Evolutionary conservation across 805 yeast species (phyloP).

Genomic region (Candida vaughaniae): DNA sequence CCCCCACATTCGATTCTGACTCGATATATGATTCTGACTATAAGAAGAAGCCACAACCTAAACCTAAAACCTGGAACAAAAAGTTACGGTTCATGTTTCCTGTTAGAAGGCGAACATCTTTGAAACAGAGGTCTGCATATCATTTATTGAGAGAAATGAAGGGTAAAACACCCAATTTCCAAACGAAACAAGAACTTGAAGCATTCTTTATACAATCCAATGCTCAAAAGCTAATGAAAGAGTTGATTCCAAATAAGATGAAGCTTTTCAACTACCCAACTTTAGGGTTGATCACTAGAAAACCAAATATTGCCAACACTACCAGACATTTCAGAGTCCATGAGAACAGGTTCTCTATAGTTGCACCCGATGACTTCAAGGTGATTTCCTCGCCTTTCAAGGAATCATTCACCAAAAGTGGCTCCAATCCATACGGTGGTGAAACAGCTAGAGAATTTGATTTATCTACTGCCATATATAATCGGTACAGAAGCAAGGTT

Average conservation of each 20-base stretch:
- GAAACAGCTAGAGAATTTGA: constrained; percentile 7
- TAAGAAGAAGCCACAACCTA: constrained; percentile 3
- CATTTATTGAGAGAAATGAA: constrained; percentile 10
- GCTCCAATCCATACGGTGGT: background rate
- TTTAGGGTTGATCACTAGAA: constrained; percentile 11
- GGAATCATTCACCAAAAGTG: constrained; percentile 16
- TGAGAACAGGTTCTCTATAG: constrained; percentile 9
- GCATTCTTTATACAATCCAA: constrained; percentile 19
- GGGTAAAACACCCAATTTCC: constrained; percentile 19
- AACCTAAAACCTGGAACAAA: constrained; percentile 1
- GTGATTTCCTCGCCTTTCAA: constrained; percentile 17
- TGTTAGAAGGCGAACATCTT: constrained; percentile 33
- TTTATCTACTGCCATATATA: constrained; percentile 22
- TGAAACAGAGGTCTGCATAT: constrained; percentile 18
- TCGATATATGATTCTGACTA: constrained; percentile 9
- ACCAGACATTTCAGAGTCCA: constrained; percentile 10
- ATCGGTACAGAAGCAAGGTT: constrained; percentile 26
- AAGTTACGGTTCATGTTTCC: constrained; percentile 28
- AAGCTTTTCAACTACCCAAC: constrained; percentile 21
- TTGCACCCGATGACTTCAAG: constrained; percentile 5
- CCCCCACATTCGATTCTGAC: constrained; percentile 3
- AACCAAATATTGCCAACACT: constrained; percentile 15
- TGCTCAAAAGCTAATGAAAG: constrained; percentile 22
- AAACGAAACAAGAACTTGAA: constrained; percentile 18
- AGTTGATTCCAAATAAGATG: constrained; percentile 29